Base-by-base conservation (phyloP, 2,329 filamentous ascomycete genomes). In the Leptographium radiaticola region DNA sequence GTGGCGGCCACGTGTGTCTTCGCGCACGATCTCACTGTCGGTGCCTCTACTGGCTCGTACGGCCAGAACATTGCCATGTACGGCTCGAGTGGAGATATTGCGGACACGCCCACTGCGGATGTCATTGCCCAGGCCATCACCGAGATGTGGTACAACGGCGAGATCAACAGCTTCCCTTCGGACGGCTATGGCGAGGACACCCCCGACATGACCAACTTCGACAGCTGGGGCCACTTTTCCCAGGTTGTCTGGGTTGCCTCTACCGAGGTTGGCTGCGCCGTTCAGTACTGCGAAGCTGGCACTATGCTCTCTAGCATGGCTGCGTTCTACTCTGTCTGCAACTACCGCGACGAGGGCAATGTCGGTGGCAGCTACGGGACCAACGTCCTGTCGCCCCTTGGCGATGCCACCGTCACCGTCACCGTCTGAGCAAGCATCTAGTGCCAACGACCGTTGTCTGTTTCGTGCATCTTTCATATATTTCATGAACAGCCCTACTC, bases 31-130 rank as follows among this genome's bases (percentile, higher is more conserved):
- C 80, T 80, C 84, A 66, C 71, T 31, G 71, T 77, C 48, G 79
- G 79, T 58, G 75, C 72, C 51, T 38, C n/a, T 15, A 56, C 49
- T 33, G 81, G 80, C 53, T 75, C 77, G 46, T 94, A 93, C 65
- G 93, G 93, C 59, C 93, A 98, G 73, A 98, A 97, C 77, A 84
- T 97, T 56, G 91, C 87, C 64, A 83, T 84, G 60, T 75, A 68
- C 65, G 76, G 70, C 49, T 68, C 68, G 49, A 67, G 68, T 33
- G 68, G 62, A 40, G 61, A 71, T 48, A 67, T 72, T 30, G 59
- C 67, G 57, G 58, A 64, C 57, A 75, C 83, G 60, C 75, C 79
- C 56, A 64, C 68, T 2, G 66, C 71, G n/a, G 69, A 67, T 56
- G 77, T 82, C 48, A 74, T 87, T 58, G 80, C 81, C 53, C 74